Percentiles rank a stretch among this genome's conserved stretches.
Evolutionary conservation across 2,329 filamentous ascomycete genomes (phyloP).

Genomic region (Phialemonium atrogriseum): DNA sequence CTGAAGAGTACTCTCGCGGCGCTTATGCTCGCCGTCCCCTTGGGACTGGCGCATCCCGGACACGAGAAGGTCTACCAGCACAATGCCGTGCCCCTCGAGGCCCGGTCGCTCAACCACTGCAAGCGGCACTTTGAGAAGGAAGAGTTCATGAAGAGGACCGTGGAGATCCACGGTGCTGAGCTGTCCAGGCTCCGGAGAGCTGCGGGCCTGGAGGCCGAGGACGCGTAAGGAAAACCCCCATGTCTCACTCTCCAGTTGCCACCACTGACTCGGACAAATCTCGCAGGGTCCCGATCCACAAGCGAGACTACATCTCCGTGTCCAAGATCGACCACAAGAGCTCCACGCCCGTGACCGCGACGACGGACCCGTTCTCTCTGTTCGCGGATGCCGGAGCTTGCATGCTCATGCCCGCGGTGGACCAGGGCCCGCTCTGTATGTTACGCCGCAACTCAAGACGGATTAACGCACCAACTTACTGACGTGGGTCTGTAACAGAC

Average conservation of each 20-base stretch:
- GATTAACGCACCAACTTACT: conserved; percentile 3
- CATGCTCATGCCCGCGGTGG: conserved; percentile 36
- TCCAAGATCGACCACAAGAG: conserved; percentile 22
- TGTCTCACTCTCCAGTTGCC: too few species aligned
- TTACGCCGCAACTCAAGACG: background rate
- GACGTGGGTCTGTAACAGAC: conserved; percentile 23
- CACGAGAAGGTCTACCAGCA: conserved; percentile 16
- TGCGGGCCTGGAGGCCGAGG: conserved; percentile 13
- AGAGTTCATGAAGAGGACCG: conserved; percentile 18
- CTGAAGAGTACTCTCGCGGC: conserved; percentile 13
- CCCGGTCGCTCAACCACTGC: conserved; percentile 21
- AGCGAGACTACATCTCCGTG: conserved; percentile 21
- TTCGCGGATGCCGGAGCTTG: conserved; percentile 31
- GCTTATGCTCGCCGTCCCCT: conserved; percentile 15
- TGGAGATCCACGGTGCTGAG: conserved; percentile 19
- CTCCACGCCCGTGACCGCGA: conserved; percentile 18
- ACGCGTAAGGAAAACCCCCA: conserved; percentile 6
- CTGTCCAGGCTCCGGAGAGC: conserved; percentile 15
- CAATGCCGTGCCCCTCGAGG: conserved; percentile 14
- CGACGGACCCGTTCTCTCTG: conserved; percentile 21
- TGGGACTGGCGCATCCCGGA: conserved; percentile 17
- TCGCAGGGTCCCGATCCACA: conserved; percentile 11
- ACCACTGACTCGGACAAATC: too few species aligned
- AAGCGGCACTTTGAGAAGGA: conserved; percentile 13
- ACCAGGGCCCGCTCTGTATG: conserved; percentile 37